Conservation (phyloP, 2,329 filamentous ascomycete genomes). For the Aspergillus sojae region DNA sequence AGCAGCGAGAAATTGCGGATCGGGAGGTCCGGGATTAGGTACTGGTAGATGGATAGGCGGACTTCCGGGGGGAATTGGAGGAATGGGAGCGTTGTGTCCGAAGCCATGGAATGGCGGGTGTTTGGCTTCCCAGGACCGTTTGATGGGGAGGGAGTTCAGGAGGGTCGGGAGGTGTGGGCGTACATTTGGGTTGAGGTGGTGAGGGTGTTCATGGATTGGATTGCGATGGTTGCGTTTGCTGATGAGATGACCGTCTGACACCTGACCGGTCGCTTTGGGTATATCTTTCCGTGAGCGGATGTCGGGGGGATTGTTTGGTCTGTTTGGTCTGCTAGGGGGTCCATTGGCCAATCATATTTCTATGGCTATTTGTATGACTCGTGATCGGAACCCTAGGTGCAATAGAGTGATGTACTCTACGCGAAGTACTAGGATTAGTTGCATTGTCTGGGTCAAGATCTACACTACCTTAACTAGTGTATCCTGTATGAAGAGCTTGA, state of each 20-base stretch:
- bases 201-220: background rate
- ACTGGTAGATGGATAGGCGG: slow-evolving; percentile 8
- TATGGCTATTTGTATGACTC: background rate
- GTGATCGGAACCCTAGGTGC: background rate
- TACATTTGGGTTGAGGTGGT: background rate
- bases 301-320: background rate
- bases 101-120: slow-evolving; percentile 3
- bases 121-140: background rate
- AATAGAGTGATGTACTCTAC: too few relatives aligned
- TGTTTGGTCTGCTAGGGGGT: background rate
- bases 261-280: background rate
- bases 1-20: slow-evolving; percentile 11
- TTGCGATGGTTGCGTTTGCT: background rate
- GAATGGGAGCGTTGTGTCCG: background rate
- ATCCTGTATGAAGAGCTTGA: too few relatives aligned
- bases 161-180: background rate
- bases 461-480: too few relatives aligned
- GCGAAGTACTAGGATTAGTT: too few relatives aligned
- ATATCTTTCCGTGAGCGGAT: background rate
- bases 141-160: background rate
- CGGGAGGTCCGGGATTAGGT: slow-evolving; percentile 8
- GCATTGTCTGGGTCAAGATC: too few relatives aligned
- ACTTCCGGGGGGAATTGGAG: slow-evolving; percentile 11
- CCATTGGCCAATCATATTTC: background rate
- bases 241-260: background rate